These are phyloP conservation scores for Akanthomyces lecanii DNA, from an alignment of 2,329 filamentous ascomycete genomes.

Conservation along the genomic window DNA sequence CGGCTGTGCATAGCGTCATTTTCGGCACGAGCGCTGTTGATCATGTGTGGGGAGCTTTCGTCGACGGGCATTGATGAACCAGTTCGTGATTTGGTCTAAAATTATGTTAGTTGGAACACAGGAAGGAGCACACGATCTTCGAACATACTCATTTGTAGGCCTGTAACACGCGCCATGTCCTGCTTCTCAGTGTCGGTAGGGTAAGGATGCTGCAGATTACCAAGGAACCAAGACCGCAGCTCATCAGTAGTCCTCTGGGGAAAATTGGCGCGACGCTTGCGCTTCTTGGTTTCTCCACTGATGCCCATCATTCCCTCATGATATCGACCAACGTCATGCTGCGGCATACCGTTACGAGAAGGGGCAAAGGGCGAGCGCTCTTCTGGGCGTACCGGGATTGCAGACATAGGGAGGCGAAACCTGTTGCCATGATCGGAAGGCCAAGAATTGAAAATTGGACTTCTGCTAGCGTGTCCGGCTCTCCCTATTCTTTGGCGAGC, in stretches of 20 bases:
- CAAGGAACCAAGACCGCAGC: conserved; percentile 72
- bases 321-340: conserved; percentile 40
- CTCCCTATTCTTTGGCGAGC: conserved; percentile 6
- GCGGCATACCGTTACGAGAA: conserved; percentile 33
- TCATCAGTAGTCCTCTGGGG: conserved; percentile 84
- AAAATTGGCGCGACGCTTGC: conserved; percentile 73
- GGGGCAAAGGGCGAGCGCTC: conserved; percentile 43
- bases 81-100: conserved; percentile 68
- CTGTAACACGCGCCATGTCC: conserved; percentile 70
- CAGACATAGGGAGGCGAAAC: conserved; percentile 41
- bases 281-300: conserved; percentile 45
- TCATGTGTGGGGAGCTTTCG: conserved; percentile 58
- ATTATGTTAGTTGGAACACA: conserved; percentile 19
- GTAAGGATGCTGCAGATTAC: conserved; percentile 77
- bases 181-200: conserved; percentile 86
- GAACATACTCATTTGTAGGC: conserved; percentile 70
- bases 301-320: conserved; percentile 36
- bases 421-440: conserved; percentile 38
- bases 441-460: conserved; percentile 28
- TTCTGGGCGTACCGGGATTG: conserved; percentile 39
- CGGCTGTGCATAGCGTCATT: conserved; percentile 42
- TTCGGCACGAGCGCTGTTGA: conserved; percentile 52
- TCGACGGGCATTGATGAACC: conserved; percentile 74
- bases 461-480: not conserved
- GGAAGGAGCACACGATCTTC: conserved; percentile 4